Base-by-base conservation (phyloP, 345 rosid species). In the Populus pruinosa region DNA sequence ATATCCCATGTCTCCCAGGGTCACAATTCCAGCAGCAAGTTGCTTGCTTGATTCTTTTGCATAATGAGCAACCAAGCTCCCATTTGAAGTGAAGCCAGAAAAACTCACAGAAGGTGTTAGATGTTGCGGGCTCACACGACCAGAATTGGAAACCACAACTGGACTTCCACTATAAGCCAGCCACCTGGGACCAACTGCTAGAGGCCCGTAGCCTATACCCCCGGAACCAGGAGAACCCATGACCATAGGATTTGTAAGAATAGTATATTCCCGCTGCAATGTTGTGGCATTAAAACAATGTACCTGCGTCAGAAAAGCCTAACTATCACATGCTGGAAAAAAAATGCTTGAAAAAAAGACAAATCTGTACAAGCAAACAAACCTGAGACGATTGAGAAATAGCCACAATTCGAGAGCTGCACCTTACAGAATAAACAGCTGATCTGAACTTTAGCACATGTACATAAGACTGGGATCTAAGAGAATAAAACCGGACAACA, bases 151-250 rank as follows among this genome's bases (percentile, higher is more conserved):
- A 50, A 75, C 81, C 38, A 73, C 79, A 77, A 90, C 89, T 38
- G 93, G 91, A 83, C 82, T 90, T 77, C 94, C 98, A 68, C 96
- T 92, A 64, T 93, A 96, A 67, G 99, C 98, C 85, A 96, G 83
- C 99, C 98, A 96, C 78, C 99, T 86, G 55, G 94, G 90, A 77
- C 97, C 98, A 82, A 96, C 96, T 0, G 97, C 99, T 76, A 96
- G 91, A 73, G 99, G 98, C 35, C 99, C 98, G 76, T 87, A 91
- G 74, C 98, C 99, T 80, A 86, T 78, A 76, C 92, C 91, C 74
- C 90, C 96, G 68, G 86, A 73, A 76, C 82, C 86, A 81, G 87
- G 84, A 69, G 70, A 74, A 55, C 89, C 85, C 62, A 70, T 53
- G 29, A 76, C 72, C 38, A 96, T 85, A 66, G 92, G 87, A 79